Evolutionary conservation across 192 early-diverging fungal species (phyloP), one percentile per base, ranked within the genome.

Genomic region (Gigaspora rosea): DNA sequence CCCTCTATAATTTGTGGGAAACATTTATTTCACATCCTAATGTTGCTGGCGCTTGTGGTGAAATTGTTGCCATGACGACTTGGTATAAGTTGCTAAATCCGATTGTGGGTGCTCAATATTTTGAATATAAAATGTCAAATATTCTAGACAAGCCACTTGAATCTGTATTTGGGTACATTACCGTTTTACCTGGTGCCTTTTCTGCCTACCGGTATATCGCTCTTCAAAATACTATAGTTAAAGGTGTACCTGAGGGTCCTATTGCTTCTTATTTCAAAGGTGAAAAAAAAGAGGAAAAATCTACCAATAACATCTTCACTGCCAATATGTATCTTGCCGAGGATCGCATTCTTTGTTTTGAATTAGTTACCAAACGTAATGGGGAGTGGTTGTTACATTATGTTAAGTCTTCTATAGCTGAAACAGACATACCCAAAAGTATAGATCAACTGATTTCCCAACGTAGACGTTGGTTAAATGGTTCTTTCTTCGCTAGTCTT

Each of bases 401-500:
- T 81, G 91, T 91, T 51, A 86, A 85, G 27, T 80, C 80, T 12
- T 89, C 94, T 11, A 85, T 85, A 76, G 94, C 90, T 79, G 94
- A 94, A 67, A 95, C 94, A 8, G 94, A 95, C 88, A 93, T 94
- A 20, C 94, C 94, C 3, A 82, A 88, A 52, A 76, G 81, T 2
- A 84, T 94, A 36, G 89, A 91, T 48, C 96, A 98, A 83, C 92
- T 98, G 63, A 96, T 99, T 69, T 96, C 94, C 41, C 97, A 99
- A 86, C 89, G 97, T 76, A 90, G 97, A 64, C 91, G 97, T 83
- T 99, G 97, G 97, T 90, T 94, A 72, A 95, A 96, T 85, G 96
- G 96, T 54, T 94, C 93, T 8, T 94, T 95, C 87, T 98, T 98
- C 83, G 96, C 96, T 2, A 89, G 90, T 46, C 87, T 46, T 79